Base-by-base conservation (phyloP, 352 stramenopile species). In the Phytophthora citrophthora region DNA sequence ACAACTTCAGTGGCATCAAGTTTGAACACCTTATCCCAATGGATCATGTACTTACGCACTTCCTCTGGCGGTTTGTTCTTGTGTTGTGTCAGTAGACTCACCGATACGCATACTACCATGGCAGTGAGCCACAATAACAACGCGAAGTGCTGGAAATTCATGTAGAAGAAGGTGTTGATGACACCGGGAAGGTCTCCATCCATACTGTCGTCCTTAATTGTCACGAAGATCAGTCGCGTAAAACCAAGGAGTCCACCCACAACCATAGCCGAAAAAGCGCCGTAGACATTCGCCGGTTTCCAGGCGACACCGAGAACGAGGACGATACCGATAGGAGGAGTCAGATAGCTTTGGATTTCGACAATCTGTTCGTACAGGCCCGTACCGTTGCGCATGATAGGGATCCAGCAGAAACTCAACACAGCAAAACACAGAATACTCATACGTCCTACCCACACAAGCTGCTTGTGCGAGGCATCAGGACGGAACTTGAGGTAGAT, bases 61-160 rank as follows among this genome's bases (percentile, higher is more conserved):
- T 88, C 79, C n/a, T 62, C 49, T 0, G 51, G 23, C 5, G 73
- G 76, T 20, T 41, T 68, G 26, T 49, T 67, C 44, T 80, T 86
- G 47, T 80, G 69, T 26, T 70, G 63, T 5, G 76, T 88, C 29
- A 81, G 54, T 10, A 88, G 51, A 60, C 79, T 86, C 18, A 89
- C 74, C 44, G 73, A 47, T 16, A 90, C 64, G 46, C 78, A 85
- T n/a, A 88, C 64, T 16, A 83, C 31, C 46, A 77, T 52, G 2
- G 76, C 62, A 12, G 69, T 79, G 52, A 80, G 53, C 78, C 76
- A 89, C 39, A 86, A 66, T 44, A 90, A 41, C 63, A 83, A 68
- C 2, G 81, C 77, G 60, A 87, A 90, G 64, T 88, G 79, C 64
- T 87, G 72, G 58, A 90, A 90, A 63, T 88, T 84, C 70, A 90